phyloP scores from a whole-genome alignment of 805 yeast genomes.

The Barnettozyma pratensis region DNA sequence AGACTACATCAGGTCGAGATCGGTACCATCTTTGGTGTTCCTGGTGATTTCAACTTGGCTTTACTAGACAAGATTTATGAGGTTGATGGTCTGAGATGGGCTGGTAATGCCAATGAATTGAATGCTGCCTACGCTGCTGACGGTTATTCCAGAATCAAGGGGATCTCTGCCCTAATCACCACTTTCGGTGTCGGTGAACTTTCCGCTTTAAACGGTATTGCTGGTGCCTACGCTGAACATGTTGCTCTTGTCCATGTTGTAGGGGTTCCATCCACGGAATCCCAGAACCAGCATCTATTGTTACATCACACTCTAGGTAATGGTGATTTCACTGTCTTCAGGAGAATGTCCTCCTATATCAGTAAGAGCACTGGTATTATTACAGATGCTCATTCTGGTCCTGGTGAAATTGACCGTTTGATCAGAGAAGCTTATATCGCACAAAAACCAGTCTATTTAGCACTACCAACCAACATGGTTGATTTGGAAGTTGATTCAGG shows the following conservation, averaged over 20 bases:
- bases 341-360: slow-evolving; percentile 70
- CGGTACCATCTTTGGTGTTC: slow-evolving; percentile 71
- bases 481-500: slow-evolving; percentile 55
- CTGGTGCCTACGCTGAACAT: slow-evolving; percentile 87
- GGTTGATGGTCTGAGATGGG: slow-evolving; percentile 77
- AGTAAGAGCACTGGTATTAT: slow-evolving; percentile 61
- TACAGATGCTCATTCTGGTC: slow-evolving; percentile 59
- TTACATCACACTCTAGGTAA: slow-evolving; percentile 83
- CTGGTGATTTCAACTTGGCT: slow-evolving; percentile 77
- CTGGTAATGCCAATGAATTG: slow-evolving; percentile 86
- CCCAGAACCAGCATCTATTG: slow-evolving; percentile 67
- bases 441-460: slow-evolving; percentile 81
- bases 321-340: slow-evolving; percentile 76
- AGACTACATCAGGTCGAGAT: slow-evolving; percentile 69
- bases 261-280: slow-evolving; percentile 75
- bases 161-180: slow-evolving; percentile 68
- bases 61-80: slow-evolving; percentile 69
- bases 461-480: slow-evolving; percentile 76
- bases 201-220: slow-evolving; percentile 79
- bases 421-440: slow-evolving; percentile 63
- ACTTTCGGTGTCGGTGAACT: slow-evolving; percentile 92
- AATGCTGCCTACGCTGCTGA: slow-evolving; percentile 88
- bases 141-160: slow-evolving; percentile 80
- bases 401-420: slow-evolving; percentile 67
- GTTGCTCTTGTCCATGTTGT: slow-evolving; percentile 81